Base-by-base conservation (phyloP, 192 early-diverging fungal species). In the Spinellus fusiger region DNA sequence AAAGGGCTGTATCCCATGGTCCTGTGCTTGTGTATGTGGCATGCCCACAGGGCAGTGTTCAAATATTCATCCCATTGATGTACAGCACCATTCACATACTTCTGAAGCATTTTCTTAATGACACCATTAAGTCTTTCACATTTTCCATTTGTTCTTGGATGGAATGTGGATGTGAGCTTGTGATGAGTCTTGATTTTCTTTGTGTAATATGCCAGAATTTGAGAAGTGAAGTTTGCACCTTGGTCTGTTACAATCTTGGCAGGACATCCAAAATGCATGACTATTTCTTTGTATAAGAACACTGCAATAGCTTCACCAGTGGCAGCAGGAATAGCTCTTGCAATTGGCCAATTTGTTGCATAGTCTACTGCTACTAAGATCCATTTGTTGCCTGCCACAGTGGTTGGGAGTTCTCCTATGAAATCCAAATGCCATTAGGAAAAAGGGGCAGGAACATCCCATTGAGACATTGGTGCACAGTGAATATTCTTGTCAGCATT, bases 241-340 rank as follows among this genome's bases (percentile, higher is more conserved):
- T 59, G 7, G 38, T 73, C 62, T 0, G 65, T 61, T 0, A 73
- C 5, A 4, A 73, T 67, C 23, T 59, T 37, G 3, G 52, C 10
- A 37, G 65, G 61, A 2, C 46, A 57, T 15, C 68, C 62, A 53
- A 61, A 62, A n/a, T 55, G 50, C 12, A 59, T 49, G 10, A 64
- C 48, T 0, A 68, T 40, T 58, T 73, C 59, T 48, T 73, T 63
- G 34, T 68, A 65, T 1, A 73, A 50, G 29, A 73, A 73, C 0
- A 40, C 54, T 0, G 53, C 71, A 32, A 58, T 58, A 1, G 52
- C 28, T 18, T 49, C 59, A 4, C 48, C 67, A 28, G 61, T 61
- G 0, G 64, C 60, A 12, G 49, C 56, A 15, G 27, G 38, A 2
- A 74, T 2, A 5, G 66, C 66, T 0, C 51, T 27, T 15, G 61